Base-by-base conservation (phyloP, 176 grass and related monocot genomes). In the Echinochloa phyllopogon region DNA sequence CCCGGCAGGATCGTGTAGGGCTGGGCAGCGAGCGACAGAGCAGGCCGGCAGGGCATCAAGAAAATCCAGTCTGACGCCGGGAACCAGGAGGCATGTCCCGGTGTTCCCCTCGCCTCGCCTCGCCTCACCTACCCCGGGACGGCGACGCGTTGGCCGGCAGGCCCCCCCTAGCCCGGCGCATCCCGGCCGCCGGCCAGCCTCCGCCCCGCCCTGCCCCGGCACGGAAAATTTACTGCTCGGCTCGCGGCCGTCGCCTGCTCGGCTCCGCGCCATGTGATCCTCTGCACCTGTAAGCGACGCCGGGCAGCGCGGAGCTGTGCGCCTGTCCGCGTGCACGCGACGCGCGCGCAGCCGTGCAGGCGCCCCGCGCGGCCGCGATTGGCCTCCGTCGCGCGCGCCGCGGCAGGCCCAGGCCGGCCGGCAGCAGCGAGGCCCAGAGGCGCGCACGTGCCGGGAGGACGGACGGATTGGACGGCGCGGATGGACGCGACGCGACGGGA, bases 371-470 rank as follows among this genome's bases (percentile, higher is more conserved):
- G 0, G 61, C 72, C 72, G 21, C 10, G 2, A 71, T 51, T 86
- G 37, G 69, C 23, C 17, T 64, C 3, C 47, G 37, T 56, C 72
- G 45, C 50, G 16, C 24, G 73, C n/a, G 2, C 27, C 23, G 63
- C 45, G 21, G 14, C 23, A 15, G 16, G 24, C 71, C 6, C 53
- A 17, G 53, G 55, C 55, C 7, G 55, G 33, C 61, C 37, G 45
- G 70, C 71, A 33, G 70, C 72, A 72, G 79, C 51, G 72, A 60
- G n/a, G 24, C 57, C 63, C 63, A 75, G 52, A 29, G 80, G 72
- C 74, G 49, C 21, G 80, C 86, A 88, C 86, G 73, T 83, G 80
- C 65, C 25, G 39, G 43, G 53, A 71, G 86, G 79, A 68, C 78
- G 86, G 61, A 45, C 65, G 79, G 79, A 83, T 60, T 78, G 75